A percentile compares a stretch with the other conserved stretches of the same genome.
Conservation (phyloP, 1,284 basidiomycete species). For the Ustilago shanxiensis region DNA sequence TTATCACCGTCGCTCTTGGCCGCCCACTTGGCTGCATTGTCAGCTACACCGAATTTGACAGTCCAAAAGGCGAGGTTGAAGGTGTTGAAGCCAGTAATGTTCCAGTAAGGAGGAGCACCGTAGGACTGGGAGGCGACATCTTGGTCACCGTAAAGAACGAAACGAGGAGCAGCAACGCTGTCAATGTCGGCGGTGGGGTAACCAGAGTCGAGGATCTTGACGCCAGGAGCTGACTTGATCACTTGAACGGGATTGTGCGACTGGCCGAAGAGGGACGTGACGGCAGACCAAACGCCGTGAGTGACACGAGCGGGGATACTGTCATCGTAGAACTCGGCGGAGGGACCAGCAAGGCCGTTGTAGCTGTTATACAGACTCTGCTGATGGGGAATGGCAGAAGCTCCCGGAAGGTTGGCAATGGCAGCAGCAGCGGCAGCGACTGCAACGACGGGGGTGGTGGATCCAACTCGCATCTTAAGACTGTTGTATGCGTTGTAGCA, state of each 20-base stretch:
- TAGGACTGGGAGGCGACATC: constrained; percentile 37
- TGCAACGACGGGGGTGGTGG: constrained; percentile 20
- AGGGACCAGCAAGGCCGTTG: constrained; percentile 33
- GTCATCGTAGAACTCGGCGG: constrained; percentile 49
- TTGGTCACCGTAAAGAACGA: constrained; percentile 51
- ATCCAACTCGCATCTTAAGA: constrained; percentile 25
- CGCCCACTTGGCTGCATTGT: constrained; percentile 62
- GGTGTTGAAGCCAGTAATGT: constrained; percentile 68
- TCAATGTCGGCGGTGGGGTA: constrained; percentile 48
- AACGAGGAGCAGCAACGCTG: constrained; percentile 39
- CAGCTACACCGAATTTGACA: constrained; percentile 66
- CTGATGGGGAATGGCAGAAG: constrained; percentile 36
- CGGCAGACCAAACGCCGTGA: constrained; percentile 30
- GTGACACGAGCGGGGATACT: constrained; percentile 44
- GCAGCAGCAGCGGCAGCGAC: constrained; percentile 26
- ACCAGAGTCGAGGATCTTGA: constrained; percentile 38
- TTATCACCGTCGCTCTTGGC: constrained; percentile 46
- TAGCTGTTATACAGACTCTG: constrained; percentile 44
- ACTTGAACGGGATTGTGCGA: constrained; percentile 26
- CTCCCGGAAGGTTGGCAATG: constrained; percentile 23
- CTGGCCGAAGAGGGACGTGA: constrained; percentile 37
- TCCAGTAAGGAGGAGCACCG: constrained; percentile 45
- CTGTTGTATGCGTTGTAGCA: background rate
- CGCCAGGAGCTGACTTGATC: constrained; percentile 35
- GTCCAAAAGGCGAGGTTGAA: constrained; percentile 74